These are phyloP conservation scores for Leccinum variicolor DNA, from an alignment of 768 basidiomycete genomes.

Conservation along the genomic window DNA sequence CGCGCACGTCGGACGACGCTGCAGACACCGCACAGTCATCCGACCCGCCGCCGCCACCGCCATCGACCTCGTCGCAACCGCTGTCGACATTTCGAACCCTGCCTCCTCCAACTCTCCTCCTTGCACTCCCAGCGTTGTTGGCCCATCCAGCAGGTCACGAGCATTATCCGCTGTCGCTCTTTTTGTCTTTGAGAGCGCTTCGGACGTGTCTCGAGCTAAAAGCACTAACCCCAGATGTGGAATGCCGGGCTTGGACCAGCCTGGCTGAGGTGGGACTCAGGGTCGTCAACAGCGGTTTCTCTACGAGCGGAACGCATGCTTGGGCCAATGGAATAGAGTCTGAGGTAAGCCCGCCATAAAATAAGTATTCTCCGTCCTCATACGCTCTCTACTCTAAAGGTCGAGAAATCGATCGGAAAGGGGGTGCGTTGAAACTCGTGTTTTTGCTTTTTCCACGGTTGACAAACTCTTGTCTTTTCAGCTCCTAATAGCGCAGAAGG, in stretches of 20 bases:
- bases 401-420: conserved; percentile 64
- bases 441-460: not conserved
- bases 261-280: conserved; percentile 67
- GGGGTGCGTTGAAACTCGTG: conserved; percentile 47
- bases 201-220: conserved; percentile 50
- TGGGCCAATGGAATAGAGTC: conserved; percentile 51
- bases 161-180: conserved; percentile 51
- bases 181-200: conserved; percentile 53
- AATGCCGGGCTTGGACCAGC: conserved; percentile 70
- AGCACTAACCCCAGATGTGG: conserved; percentile 52
- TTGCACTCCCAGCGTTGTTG: conserved; percentile 59
- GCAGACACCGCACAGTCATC: not conserved
- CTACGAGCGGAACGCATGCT: conserved; percentile 31
- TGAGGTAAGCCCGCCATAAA: conserved; percentile 40
- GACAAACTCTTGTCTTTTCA: conserved; percentile 17
- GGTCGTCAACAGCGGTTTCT: conserved; percentile 46
- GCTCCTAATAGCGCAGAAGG: conserved; percentile 60
- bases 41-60: not conserved
- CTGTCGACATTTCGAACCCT: conserved; percentile 28
- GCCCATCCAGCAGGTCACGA: conserved; percentile 63
- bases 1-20: conserved; percentile 17
- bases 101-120: conserved; percentile 48
- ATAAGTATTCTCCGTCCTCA: not conserved
- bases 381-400: conserved; percentile 25
- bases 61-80: not conserved